These are phyloP conservation scores for Thalassiosira profunda DNA, from an alignment of 108 stramenopile genomes.

Conservation along the genomic window DNA sequence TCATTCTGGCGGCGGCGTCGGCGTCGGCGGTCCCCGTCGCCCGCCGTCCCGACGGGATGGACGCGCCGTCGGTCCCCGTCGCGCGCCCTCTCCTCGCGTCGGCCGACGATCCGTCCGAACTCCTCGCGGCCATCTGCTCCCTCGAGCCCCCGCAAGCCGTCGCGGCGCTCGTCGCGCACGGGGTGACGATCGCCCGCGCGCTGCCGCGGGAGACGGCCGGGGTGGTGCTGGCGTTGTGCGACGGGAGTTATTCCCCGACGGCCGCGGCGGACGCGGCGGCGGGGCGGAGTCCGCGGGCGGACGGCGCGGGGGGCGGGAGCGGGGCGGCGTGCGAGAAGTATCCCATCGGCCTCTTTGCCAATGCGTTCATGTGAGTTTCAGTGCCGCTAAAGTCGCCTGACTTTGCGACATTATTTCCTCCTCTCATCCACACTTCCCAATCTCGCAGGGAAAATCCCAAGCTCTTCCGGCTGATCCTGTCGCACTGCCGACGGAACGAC, in stretches of 20 bases:
- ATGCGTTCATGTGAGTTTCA: no score
- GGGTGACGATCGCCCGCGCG: constrained; percentile 70
- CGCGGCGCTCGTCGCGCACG: constrained; percentile 72
- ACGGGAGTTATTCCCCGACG: constrained; percentile 79
- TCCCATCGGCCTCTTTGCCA: constrained; percentile 82
- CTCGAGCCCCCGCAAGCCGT: constrained; percentile 80
- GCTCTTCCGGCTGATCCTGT: constrained; percentile 80
- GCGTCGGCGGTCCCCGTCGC: constrained; percentile 48
- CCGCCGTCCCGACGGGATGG: constrained; percentile 39
- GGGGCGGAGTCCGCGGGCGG: constrained; percentile 23
- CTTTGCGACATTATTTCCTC: no score
- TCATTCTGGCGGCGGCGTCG: constrained; percentile 59
- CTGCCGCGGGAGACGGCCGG: constrained; percentile 86
- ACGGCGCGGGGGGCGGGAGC: constrained; percentile 23
- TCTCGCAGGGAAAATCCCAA: constrained; percentile 79
- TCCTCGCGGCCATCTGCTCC: constrained; percentile 81
- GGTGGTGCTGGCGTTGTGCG: constrained; percentile 82
- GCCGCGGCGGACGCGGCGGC: constrained; percentile 61
- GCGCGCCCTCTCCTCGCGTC: constrained; percentile 55
- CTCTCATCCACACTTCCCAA: neutral
- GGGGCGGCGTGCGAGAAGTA: constrained; percentile 60
- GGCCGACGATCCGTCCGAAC: constrained; percentile 69
- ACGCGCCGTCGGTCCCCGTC: constrained; percentile 44
- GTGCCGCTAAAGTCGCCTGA: no score
- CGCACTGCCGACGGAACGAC: constrained; percentile 83